Evolutionary conservation across 179 eudicot genomes (phyloP).

Genomic region (Spergularia azorica): DNA sequence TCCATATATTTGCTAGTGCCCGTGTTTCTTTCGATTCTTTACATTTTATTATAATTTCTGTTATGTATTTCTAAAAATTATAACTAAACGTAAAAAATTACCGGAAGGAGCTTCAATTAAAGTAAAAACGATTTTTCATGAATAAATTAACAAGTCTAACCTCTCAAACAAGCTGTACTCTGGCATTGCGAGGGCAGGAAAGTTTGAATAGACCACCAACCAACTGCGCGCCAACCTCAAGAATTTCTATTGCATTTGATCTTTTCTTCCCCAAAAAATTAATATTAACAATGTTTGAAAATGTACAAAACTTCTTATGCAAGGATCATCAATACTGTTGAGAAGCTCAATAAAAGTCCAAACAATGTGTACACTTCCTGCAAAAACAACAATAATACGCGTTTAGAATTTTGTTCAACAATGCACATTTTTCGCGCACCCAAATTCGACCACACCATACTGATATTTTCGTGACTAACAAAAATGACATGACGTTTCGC

Average conservation of each 20-base stretch:
- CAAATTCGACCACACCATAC: not conserved
- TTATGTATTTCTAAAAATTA: no score
- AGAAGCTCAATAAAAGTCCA: slow-evolving; percentile 30
- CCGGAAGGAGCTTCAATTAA: no score
- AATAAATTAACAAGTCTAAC: slow-evolving; percentile 11
- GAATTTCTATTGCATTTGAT: slow-evolving; percentile 10
- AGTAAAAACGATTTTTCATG: no score
- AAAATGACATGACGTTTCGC: not conserved
- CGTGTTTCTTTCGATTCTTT: no score
- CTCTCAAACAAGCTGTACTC: slow-evolving; percentile 16
- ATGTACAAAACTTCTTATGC: slow-evolving; percentile 24
- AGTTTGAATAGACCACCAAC: slow-evolving; percentile 25
- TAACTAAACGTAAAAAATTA: no score
- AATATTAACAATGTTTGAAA: slow-evolving; percentile 1
- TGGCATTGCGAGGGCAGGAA: slow-evolving; percentile 21
- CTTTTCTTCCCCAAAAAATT: slow-evolving; percentile 5
- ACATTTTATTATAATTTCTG: no score
- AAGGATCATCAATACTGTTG: slow-evolving; percentile 29
- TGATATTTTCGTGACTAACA: not conserved
- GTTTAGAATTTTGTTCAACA: not conserved
- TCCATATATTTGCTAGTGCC: no score
- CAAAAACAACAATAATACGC: slow-evolving; percentile 8
- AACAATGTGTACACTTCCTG: slow-evolving; percentile 37
- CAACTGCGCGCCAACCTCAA: not conserved
- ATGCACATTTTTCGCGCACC: no score